phyloP scores from a whole-genome alignment of 192 early-diverging fungal genomes.

The Mortierella claussenii region DNA sequence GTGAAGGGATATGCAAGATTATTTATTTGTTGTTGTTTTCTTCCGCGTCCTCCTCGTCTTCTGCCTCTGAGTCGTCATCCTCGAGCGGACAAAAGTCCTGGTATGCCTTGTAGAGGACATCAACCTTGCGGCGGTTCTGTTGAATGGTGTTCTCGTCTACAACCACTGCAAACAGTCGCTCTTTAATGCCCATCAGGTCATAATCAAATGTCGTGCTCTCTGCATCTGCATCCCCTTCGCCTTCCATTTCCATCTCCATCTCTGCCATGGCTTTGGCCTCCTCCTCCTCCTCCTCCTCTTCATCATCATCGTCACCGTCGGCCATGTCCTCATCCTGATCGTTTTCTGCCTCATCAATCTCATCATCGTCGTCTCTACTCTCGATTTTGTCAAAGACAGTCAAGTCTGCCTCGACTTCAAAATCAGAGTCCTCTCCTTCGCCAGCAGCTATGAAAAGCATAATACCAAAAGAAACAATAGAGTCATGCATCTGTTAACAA shows the following conservation, averaged over 20 bases:
- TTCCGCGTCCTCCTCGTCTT: slow-evolving; percentile 16
- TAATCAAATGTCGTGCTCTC: slow-evolving; percentile 48
- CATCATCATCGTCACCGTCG: slow-evolving; percentile 48
- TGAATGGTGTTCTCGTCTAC: slow-evolving; percentile 34
- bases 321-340: slow-evolving; percentile 48
- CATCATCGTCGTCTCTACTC: slow-evolving; percentile 15
- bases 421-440: slow-evolving; percentile 48
- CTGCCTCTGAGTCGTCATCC: slow-evolving; percentile 32
- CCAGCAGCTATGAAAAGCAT: slow-evolving; percentile 28
- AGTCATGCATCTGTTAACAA: neutral
- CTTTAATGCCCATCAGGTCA: slow-evolving; percentile 47
- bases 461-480: neutral
- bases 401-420: slow-evolving; percentile 35
- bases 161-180: slow-evolving; percentile 13
- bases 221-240: slow-evolving; percentile 29
- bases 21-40: too few relatives aligned
- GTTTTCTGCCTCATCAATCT: slow-evolving; percentile 32
- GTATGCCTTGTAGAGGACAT: slow-evolving; percentile 34
- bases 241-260: slow-evolving; percentile 29
- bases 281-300: slow-evolving; percentile 46
- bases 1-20: too few relatives aligned
- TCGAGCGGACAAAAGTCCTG: slow-evolving; percentile 48
- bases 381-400: slow-evolving; percentile 37
- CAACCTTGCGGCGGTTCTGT: slow-evolving; percentile 44
- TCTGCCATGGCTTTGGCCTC: slow-evolving; percentile 31